Conservation (phyloP, 805 yeast genomes). For the Metschnikowia colocasiae region DNA sequence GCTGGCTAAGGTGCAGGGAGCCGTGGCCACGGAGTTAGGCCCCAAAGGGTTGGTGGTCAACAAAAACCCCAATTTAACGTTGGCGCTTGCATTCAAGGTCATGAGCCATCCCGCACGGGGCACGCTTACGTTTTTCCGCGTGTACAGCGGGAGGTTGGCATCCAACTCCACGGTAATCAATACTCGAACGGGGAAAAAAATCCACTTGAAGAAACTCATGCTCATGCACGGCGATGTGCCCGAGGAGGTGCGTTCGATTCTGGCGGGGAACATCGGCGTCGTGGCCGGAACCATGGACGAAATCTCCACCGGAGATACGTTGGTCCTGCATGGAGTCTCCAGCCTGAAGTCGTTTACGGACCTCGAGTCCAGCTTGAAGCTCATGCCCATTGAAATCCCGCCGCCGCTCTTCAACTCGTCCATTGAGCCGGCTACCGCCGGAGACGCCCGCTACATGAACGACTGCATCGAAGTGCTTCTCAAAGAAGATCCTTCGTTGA, state of each 20-base stretch:
- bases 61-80: constrained; percentile 55
- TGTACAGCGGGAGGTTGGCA: constrained; percentile 75
- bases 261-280: constrained; percentile 88
- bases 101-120: constrained; percentile 82
- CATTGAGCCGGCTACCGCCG: constrained; percentile 76
- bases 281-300: constrained; percentile 66
- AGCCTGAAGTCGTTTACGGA: constrained; percentile 37
- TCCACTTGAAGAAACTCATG: constrained; percentile 64
- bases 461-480: constrained; percentile 60
- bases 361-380: constrained; percentile 40
- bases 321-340: constrained; percentile 58
- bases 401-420: constrained; percentile 90
- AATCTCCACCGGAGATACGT: constrained; percentile 86
- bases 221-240: constrained; percentile 89
- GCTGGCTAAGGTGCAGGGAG: constrained; percentile 12
- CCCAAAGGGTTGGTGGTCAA: constrained; percentile 50
- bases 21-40: constrained; percentile 37
- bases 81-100: constrained; percentile 90
- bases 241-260: constrained; percentile 58
- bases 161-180: constrained; percentile 62
- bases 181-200: constrained; percentile 63
- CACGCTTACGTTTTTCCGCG: constrained; percentile 78
- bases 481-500: constrained; percentile 89
- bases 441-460: constrained; percentile 74
- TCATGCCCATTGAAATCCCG: constrained; percentile 79